A percentile compares a stretch with the other conserved stretches of the same genome.
These are phyloP conservation scores for Termitomyces sp. DNA, from an alignment of 768 basidiomycete genomes.

Conservation along the genomic window DNA sequence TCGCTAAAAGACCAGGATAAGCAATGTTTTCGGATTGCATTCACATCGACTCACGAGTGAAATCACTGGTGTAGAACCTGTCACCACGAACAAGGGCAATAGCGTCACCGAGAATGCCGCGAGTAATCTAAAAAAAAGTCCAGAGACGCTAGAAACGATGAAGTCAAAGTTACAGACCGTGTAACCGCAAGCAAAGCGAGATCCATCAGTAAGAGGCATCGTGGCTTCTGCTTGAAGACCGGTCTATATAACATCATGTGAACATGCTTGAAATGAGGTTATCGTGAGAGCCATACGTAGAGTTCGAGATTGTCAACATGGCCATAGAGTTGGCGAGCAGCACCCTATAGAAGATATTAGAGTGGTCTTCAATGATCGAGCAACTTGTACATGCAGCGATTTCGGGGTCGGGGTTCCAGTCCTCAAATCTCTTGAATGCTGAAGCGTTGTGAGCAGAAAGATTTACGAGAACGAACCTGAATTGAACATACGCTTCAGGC, in stretches of 20 bases:
- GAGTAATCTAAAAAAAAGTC: slow-evolving; percentile 28
- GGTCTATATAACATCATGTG: slow-evolving; percentile 8
- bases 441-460: background rate
- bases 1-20: slow-evolving; percentile 24
- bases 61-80: slow-evolving; percentile 48
- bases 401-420: slow-evolving; percentile 48
- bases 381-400: slow-evolving; percentile 32
- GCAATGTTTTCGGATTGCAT: background rate
- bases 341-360: slow-evolving; percentile 1
- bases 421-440: slow-evolving; percentile 44
- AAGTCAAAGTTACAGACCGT: slow-evolving; percentile 15
- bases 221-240: slow-evolving; percentile 30
- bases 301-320: slow-evolving; percentile 31
- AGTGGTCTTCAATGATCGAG: background rate
- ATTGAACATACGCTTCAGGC: background rate
- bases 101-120: slow-evolving; percentile 50
- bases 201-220: slow-evolving; percentile 26
- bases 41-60: slow-evolving; percentile 33
- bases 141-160: background rate
- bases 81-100: slow-evolving; percentile 51
- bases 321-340: slow-evolving; percentile 27
- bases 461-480: background rate
- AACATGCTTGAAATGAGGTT: background rate
- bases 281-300: slow-evolving; percentile 17
- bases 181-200: slow-evolving; percentile 25